Percentiles rank a stretch among this genome's conserved stretches.
Evolutionary conservation across 768 basidiomycete genomes (phyloP).

Genomic region (Leucocoprinus leucothites): DNA sequence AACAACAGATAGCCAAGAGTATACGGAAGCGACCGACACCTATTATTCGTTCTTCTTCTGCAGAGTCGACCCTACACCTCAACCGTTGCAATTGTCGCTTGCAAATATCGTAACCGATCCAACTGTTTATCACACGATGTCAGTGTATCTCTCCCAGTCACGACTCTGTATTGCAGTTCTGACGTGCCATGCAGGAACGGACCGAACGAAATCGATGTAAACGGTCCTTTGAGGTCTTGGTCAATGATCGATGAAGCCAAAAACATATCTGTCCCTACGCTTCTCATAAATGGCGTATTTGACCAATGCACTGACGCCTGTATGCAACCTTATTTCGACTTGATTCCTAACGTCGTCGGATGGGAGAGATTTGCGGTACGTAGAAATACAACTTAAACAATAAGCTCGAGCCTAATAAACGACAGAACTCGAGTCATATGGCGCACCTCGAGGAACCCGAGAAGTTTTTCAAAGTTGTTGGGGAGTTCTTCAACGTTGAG

Average conservation of each 20-base stretch:
- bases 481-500: constrained; percentile 28
- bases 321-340: constrained; percentile 33
- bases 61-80: constrained; percentile 41
- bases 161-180: too few relatives aligned
- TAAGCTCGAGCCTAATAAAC: background rate
- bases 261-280: constrained; percentile 35
- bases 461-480: constrained; percentile 30
- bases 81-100: constrained; percentile 30
- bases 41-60: constrained; percentile 45
- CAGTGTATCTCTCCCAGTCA: constrained; percentile 9
- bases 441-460: constrained; percentile 40
- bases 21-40: constrained; percentile 35
- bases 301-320: constrained; percentile 39
- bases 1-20: constrained; percentile 41
- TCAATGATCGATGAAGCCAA: constrained; percentile 39
- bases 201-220: constrained; percentile 32
- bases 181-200: constrained; percentile 26
- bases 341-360: constrained; percentile 36
- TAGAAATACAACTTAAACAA: background rate
- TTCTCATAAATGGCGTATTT: constrained; percentile 37
- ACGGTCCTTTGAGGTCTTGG: constrained; percentile 43
- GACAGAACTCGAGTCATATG: constrained; percentile 34
- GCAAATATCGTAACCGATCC: constrained; percentile 36
- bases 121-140: constrained; percentile 50
- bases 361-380: constrained; percentile 39